Base-by-base conservation (phyloP, 805 yeast species). In the Ogataea parapolymorpha region DNA sequence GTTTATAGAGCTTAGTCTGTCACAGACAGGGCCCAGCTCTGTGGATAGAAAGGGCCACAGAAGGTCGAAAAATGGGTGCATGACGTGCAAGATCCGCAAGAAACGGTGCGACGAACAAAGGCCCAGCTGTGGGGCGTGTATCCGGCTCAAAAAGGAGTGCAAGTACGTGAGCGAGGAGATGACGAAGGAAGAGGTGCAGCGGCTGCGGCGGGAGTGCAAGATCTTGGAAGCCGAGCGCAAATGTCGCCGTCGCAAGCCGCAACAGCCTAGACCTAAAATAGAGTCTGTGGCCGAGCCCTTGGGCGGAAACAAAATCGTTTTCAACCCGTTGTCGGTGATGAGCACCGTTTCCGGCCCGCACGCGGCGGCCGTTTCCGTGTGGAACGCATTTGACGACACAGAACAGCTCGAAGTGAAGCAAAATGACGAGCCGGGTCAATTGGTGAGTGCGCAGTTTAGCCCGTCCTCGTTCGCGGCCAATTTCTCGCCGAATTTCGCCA, bases 51-150 rank as follows among this genome's bases (percentile, higher is more conserved):
- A 25, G 27, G 8, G 14, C 27, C 13, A 49, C 7, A 67, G 59
- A 49, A 58, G 76, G 47, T 74, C 85, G 1, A 72, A 66, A 49
- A 67, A 67, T n/a, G 87, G 88, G 0, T 82, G 89, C 56, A 59
- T 81, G 27, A 81, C 85, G 0, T 82, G 89, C 59, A 82, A 81
- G 53, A 66, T 75, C 26, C 62, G 88, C 31, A 81, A 80, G 67
- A 79, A 77, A 53, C 67, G 77, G 48, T 77, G 82, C 53, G 72
- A 75, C 47, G 80, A 76, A 49, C 46, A 43, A 6, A 65, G 63
- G 41, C 82, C 82, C 1, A 51, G 61, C 1, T 77, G 82, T 53
- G 66, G 72, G 1, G 80, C 72, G 49, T 77, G 82, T 46, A 13
- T 22, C 9, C 54, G 81, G 28, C 58, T 77, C 30, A 53, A 61